phyloP scores from a whole-genome alignment of 1,284 basidiomycete species.

The Ceratobasidium sp. region DNA sequence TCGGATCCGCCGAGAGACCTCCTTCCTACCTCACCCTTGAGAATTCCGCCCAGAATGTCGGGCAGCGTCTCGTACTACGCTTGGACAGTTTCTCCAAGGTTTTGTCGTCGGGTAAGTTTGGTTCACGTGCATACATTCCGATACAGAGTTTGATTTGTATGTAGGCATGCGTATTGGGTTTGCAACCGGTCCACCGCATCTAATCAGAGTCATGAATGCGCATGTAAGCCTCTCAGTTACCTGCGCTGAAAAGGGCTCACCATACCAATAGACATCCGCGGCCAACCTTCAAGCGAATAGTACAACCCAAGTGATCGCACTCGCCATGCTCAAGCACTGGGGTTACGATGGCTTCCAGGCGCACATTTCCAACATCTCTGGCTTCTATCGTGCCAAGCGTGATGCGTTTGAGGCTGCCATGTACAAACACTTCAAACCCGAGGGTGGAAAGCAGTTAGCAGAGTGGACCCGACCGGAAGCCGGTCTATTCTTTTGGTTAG shows the following conservation, averaged over 20 bases:
- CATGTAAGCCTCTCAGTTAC: constrained; percentile 57
- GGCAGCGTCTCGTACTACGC: constrained; percentile 72
- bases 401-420: constrained; percentile 81
- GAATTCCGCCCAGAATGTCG: constrained; percentile 48
- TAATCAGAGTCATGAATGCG: constrained; percentile 76
- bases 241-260: neutral
- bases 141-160: neutral
- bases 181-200: constrained; percentile 73
- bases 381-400: constrained; percentile 79
- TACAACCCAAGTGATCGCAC: constrained; percentile 77
- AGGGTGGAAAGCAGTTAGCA: constrained; percentile 62
- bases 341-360: constrained; percentile 75
- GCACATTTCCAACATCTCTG: constrained; percentile 74
- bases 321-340: constrained; percentile 75
- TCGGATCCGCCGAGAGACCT: constrained; percentile 64
- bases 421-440: constrained; percentile 62
- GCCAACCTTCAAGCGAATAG: constrained; percentile 81
- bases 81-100: constrained; percentile 91
- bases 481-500: constrained; percentile 89
- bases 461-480: constrained; percentile 86
- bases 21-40: constrained; percentile 84
- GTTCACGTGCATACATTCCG: constrained; percentile 46
- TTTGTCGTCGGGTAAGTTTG: constrained; percentile 67
- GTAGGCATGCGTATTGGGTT: constrained; percentile 74
- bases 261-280: constrained; percentile 60